Evolutionary conservation across 345 rosid species (phyloP).

Genomic region (Citrus unshiu): DNA sequence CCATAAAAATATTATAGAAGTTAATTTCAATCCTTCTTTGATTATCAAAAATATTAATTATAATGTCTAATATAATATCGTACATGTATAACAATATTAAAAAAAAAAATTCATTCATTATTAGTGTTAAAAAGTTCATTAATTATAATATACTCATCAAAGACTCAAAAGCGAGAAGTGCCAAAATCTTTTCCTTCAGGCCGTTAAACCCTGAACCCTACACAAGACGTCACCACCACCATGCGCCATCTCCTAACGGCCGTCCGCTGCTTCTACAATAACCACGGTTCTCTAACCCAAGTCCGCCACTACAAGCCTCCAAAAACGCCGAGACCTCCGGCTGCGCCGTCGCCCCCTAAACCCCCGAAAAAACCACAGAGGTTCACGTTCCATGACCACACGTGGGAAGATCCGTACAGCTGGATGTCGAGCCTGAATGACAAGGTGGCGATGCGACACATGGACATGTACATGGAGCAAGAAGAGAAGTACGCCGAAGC

Average conservation of each 20-base stretch:
- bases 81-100: too few relatives aligned
- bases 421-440: constrained; percentile 93
- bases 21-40: rapidly evolving
- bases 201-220: constrained; percentile 14
- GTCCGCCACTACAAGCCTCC: constrained; percentile 45
- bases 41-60: too few relatives aligned
- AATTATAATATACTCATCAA: too few relatives aligned
- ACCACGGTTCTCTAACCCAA: constrained; percentile 16
- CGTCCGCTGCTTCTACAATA: constrained; percentile 20
- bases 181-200: neutral
- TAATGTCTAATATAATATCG: too few relatives aligned
- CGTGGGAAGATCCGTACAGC: constrained; percentile 92
- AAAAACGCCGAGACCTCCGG: constrained; percentile 35
- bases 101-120: too few relatives aligned
- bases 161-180: neutral
- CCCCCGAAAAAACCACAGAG: constrained; percentile 81
- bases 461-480: constrained; percentile 92
- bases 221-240: neutral
- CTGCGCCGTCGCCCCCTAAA: constrained; percentile 73
- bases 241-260: constrained; percentile 39
- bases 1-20: too few relatives aligned
- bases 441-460: constrained; percentile 94
- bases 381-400: constrained; percentile 60
- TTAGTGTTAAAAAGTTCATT: too few relatives aligned
- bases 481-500: constrained; percentile 95